phyloP scores from a whole-genome alignment of 768 basidiomycete species.

The Boletus reticuloceps region DNA sequence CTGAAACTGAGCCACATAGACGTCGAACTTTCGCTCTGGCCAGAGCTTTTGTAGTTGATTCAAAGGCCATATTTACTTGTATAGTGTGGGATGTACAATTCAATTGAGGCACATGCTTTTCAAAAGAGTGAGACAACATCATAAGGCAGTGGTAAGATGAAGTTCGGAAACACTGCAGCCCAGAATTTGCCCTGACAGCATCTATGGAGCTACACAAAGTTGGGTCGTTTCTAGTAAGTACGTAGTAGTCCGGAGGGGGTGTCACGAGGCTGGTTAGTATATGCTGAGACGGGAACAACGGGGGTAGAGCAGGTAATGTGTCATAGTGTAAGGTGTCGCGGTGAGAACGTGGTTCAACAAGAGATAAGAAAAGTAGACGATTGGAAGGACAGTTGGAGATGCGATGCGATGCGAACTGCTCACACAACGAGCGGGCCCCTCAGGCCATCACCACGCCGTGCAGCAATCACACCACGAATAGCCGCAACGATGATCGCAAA shows the following conservation, averaged over 20 bases:
- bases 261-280: conserved; percentile 1
- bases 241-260: not conserved
- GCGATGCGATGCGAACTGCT: not conserved
- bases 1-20: too few species aligned
- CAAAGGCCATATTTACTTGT: too few species aligned
- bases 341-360: not conserved
- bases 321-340: conserved; percentile 15
- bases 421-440: conserved; percentile 50
- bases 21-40: too few species aligned
- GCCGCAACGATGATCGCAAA: conserved; percentile 57
- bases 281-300: not conserved
- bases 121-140: too few species aligned
- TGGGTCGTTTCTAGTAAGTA: too few species aligned
- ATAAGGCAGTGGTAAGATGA: too few species aligned
- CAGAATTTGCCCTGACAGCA: too few species aligned
- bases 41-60: too few species aligned
- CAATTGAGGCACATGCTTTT: too few species aligned
- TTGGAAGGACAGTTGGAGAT: conserved; percentile 5
- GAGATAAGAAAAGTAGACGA: not conserved
- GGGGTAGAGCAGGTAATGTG: not conserved
- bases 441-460: conserved; percentile 66
- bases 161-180: too few species aligned
- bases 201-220: too few species aligned
- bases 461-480: conserved; percentile 55
- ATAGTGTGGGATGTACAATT: too few species aligned